These are phyloP conservation scores for Esteya vermicola DNA, from an alignment of 2,329 filamentous ascomycete genomes.

Conservation along the genomic window DNA sequence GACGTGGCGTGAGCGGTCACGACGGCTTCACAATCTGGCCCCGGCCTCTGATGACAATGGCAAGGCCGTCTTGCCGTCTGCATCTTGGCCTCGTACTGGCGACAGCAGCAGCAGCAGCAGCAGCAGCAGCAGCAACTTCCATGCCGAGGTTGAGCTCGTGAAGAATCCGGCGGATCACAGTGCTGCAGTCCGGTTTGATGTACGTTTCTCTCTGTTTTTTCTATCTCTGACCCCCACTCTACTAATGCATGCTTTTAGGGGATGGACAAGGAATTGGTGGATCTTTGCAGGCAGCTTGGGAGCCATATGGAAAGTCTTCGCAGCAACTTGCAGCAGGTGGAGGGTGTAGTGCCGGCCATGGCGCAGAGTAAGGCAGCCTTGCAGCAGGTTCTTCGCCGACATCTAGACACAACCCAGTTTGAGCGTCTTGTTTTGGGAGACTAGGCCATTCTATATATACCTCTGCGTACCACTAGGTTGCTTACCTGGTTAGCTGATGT, in stretches of 20 bases:
- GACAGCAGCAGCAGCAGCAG: slow-evolving; percentile 17
- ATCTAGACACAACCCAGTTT: slow-evolving; percentile 29
- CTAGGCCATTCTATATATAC: not conserved
- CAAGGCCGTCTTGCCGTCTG: too few species aligned
- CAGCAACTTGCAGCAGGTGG: slow-evolving; percentile 38
- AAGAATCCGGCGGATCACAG: not conserved
- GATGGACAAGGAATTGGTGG: slow-evolving; percentile 27
- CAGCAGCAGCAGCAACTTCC: not conserved
- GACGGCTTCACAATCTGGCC: slow-evolving; percentile 37
- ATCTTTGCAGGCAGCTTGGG: slow-evolving; percentile 31
- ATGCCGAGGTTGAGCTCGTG: not conserved
- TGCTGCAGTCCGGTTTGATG: slow-evolving; percentile 10
- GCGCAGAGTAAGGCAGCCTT: slow-evolving; percentile 32
- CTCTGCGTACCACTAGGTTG: too few species aligned
- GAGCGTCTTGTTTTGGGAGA: slow-evolving; percentile 32
- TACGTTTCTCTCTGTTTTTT: slow-evolving; percentile 8
- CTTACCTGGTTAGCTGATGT: too few species aligned
- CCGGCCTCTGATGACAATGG: too few species aligned
- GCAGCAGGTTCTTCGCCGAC: slow-evolving; percentile 30
- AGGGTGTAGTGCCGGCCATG: slow-evolving; percentile 35
- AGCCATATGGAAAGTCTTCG: slow-evolving; percentile 43
- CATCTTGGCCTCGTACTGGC: too few species aligned
- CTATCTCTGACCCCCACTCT: not conserved
- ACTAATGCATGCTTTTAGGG: slow-evolving; percentile 1
- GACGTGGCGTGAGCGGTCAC: slow-evolving; percentile 32